Percentiles rank a stretch among this genome's conserved stretches.
phyloP scores from a whole-genome alignment of 2,329 filamentous ascomycete species.

The Pezicula rhizophila region DNA sequence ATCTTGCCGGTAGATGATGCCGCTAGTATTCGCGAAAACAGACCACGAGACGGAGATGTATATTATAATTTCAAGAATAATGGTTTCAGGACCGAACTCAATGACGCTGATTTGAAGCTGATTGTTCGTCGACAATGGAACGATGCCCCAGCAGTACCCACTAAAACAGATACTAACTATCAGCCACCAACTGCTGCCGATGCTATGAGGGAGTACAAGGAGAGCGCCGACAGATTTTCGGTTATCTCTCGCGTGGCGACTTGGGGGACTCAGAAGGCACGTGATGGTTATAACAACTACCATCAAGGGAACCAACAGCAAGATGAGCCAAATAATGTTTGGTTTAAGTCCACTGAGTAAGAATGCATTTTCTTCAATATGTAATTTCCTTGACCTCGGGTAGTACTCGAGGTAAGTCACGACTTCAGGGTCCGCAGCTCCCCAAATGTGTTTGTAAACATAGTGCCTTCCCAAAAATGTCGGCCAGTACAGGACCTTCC shows the following conservation, averaged over 20 bases:
- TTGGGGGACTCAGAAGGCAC: too few relatives aligned
- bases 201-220: conserved; percentile 39
- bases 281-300: too few relatives aligned
- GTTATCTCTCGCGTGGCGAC: conserved; percentile 60
- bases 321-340: too few relatives aligned
- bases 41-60: conserved; percentile 22
- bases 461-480: too few relatives aligned
- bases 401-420: too few relatives aligned
- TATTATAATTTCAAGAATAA: conserved; percentile 22
- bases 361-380: too few relatives aligned
- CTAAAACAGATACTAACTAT: conserved; percentile 29
- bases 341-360: too few relatives aligned
- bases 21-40: conserved; percentile 26
- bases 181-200: conserved; percentile 42
- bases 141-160: conserved; percentile 31
- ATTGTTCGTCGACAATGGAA: conserved; percentile 25
- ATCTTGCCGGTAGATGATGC: conserved; percentile 22
- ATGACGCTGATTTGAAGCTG: conserved; percentile 19
- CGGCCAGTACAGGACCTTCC: too few relatives aligned
- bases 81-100: conserved; percentile 8
- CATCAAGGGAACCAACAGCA: too few relatives aligned
- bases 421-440: too few relatives aligned
- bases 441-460: too few relatives aligned
- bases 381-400: too few relatives aligned
- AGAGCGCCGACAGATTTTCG: conserved; percentile 42